These are phyloP conservation scores for Nemophila menziesii DNA, from an alignment of 257 asterid genomes.

Conservation along the genomic window DNA sequence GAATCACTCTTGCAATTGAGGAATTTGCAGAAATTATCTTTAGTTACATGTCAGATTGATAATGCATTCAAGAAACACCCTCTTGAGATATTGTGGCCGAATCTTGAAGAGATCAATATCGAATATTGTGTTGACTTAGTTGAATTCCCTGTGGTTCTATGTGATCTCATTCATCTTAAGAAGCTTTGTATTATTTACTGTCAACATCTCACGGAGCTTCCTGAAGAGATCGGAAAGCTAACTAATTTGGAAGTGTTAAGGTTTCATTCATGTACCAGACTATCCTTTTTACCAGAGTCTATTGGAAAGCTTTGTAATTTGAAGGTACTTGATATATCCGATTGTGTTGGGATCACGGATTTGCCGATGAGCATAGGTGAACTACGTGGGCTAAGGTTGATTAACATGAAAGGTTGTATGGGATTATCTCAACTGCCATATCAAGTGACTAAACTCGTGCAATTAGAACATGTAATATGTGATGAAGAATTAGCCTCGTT, in stretches of 20 bases:
- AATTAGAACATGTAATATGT: conserved; percentile 18
- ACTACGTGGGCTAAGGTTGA: conserved; percentile 9
- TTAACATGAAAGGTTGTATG: conserved; percentile 21
- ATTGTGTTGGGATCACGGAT: conserved; percentile 16
- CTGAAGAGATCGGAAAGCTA: conserved; percentile 20
- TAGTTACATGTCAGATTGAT: conserved; percentile 17
- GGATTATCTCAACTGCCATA: conserved; percentile 18
- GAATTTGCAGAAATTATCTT: conserved; percentile 22
- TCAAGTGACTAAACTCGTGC: conserved; percentile 11
- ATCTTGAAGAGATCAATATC: conserved; percentile 21
- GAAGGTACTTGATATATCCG: conserved; percentile 19
- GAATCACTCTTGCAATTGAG: conserved; percentile 10
- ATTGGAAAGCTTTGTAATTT: conserved; percentile 13
- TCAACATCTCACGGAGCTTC: conserved; percentile 19
- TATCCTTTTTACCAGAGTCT: conserved; percentile 16
- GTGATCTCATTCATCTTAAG: conserved; percentile 17
- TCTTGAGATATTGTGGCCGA: conserved; percentile 17
- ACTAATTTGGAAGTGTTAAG: conserved; percentile 18
- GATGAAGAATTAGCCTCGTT: conserved; percentile 17
- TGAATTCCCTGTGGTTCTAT: conserved; percentile 14
- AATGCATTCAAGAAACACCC: conserved; percentile 17
- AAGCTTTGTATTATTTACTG: conserved; percentile 23
- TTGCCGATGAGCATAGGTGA: conserved; percentile 14
- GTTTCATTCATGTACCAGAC: conserved; percentile 21
- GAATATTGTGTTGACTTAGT: conserved; percentile 23